These are phyloP conservation scores for Fusarium acutatum DNA, from an alignment of 2,329 filamentous ascomycete species.

Conservation along the genomic window DNA sequence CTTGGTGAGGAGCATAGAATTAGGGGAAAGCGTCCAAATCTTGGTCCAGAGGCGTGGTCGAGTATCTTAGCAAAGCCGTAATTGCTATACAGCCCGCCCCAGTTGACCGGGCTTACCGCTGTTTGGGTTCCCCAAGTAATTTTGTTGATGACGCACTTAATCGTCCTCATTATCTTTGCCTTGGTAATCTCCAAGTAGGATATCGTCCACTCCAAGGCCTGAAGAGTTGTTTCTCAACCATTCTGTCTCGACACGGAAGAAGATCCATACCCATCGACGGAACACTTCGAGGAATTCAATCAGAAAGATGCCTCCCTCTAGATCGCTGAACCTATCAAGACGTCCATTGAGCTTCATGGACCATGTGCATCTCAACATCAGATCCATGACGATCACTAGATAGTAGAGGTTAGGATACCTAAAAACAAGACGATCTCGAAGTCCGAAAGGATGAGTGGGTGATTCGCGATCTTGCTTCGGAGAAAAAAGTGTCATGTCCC, in stretches of 20 bases:
- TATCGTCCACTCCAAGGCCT: conserved; percentile 71
- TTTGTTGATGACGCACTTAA: conserved; percentile 27
- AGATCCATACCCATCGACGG: conserved; percentile 95
- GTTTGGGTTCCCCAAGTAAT: neutral
- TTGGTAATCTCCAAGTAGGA: conserved; percentile 77
- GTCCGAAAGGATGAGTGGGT: conserved; percentile 76
- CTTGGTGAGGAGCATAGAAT: neutral
- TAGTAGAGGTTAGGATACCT: conserved; percentile 82
- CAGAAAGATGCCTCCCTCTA: conserved; percentile 88
- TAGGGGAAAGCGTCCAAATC: conserved; percentile 4
- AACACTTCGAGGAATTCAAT: conserved; percentile 88
- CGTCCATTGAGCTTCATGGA: conserved; percentile 84
- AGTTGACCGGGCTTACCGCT: conserved; percentile 14
- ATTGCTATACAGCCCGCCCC: conserved; percentile 33
- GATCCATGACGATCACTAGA: conserved; percentile 77
- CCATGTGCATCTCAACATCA: conserved; percentile 90
- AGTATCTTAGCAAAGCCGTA: conserved; percentile 22
- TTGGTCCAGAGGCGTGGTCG: conserved; percentile 13
- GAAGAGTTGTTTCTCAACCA: conserved; percentile 71
- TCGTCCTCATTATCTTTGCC: conserved; percentile 63
- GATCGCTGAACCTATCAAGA: conserved; percentile 83
- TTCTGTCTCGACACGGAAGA: conserved; percentile 93
- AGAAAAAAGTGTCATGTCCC: conserved; percentile 89
- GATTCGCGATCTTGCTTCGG: conserved; percentile 63
- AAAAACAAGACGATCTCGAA: conserved; percentile 79